A percentile compares a stretch with the other conserved stretches of the same genome.
Evolutionary conservation across 345 rosid genomes (phyloP).

Genomic region (Populus alba): DNA sequence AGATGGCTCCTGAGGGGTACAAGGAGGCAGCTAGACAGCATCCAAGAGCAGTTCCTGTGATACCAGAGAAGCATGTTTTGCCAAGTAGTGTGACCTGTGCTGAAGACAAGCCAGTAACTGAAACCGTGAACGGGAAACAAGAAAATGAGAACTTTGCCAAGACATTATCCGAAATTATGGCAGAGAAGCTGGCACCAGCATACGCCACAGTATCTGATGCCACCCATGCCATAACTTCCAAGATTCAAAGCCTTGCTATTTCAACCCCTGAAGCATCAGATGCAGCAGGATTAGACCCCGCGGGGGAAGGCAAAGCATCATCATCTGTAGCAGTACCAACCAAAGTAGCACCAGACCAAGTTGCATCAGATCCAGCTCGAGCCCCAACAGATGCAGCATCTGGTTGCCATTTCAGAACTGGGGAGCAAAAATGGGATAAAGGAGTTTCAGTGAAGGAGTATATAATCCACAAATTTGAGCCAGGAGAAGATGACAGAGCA

Average conservation of each 20-base stretch:
- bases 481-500: slow-evolving; percentile 74
- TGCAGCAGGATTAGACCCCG: neutral
- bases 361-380: slow-evolving; percentile 9
- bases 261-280: slow-evolving; percentile 20
- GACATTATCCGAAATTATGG: slow-evolving; percentile 37
- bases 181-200: slow-evolving; percentile 50
- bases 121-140: slow-evolving; percentile 37
- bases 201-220: slow-evolving; percentile 46
- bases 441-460: slow-evolving; percentile 80
- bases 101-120: slow-evolving; percentile 16
- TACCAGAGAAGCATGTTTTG: slow-evolving; percentile 4
- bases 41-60: slow-evolving; percentile 42
- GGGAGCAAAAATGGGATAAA: slow-evolving; percentile 47
- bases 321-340: neutral
- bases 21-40: slow-evolving; percentile 48
- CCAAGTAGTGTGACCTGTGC: slow-evolving; percentile 26
- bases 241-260: slow-evolving; percentile 44
- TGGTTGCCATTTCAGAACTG: neutral
- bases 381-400: slow-evolving; percentile 7
- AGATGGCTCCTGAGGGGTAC: slow-evolving; percentile 52
- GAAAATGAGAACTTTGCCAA: slow-evolving; percentile 17
- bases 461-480: slow-evolving; percentile 57
- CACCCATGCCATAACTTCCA: slow-evolving; percentile 43
- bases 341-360: neutral
- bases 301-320: neutral